Percentiles rank a stretch among this genome's conserved stretches.
Evolutionary conservation across 495 filamentous ascomycete genomes (phyloP).

Genomic region (Podospora comata): DNA sequence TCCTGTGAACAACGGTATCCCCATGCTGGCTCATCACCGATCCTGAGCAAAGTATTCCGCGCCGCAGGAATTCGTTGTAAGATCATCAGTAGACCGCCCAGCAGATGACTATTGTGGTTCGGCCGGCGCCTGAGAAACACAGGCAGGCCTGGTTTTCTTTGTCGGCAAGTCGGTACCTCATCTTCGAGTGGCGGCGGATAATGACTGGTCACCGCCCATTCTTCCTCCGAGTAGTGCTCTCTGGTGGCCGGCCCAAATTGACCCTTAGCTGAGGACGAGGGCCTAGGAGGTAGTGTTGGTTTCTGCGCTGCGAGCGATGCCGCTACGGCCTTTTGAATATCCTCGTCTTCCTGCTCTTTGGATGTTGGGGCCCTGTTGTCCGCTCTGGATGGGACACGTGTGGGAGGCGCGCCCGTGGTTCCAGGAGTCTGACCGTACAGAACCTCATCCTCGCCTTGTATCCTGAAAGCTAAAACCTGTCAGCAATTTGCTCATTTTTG

Average conservation of each 20-base stretch:
- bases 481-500: too few species aligned
- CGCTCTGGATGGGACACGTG: too few species aligned
- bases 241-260: background rate
- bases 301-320: background rate
- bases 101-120: slow-evolving; percentile 43
- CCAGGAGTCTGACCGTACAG: background rate
- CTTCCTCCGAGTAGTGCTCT: background rate
- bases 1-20: slow-evolving; percentile 68
- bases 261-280: background rate
- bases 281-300: background rate
- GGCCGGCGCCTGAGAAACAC: slow-evolving; percentile 65
- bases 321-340: background rate
- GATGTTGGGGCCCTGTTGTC: background rate
- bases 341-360: background rate
- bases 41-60: slow-evolving; percentile 67
- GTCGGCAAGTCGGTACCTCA: slow-evolving; percentile 48
- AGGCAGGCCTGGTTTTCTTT: slow-evolving; percentile 56
- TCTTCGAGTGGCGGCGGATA: background rate
- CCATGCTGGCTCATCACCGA: slow-evolving; percentile 40
- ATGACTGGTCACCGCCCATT: background rate
- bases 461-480: background rate
- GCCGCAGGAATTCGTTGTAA: slow-evolving; percentile 80
- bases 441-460: background rate
- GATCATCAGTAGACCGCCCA: slow-evolving; percentile 72
- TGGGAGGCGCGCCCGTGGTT: background rate